A percentile compares a stretch with the other conserved stretches of the same genome.
Evolutionary conservation across 352 stramenopile species (phyloP).

Genomic region (Globisporangium echinulatum): DNA sequence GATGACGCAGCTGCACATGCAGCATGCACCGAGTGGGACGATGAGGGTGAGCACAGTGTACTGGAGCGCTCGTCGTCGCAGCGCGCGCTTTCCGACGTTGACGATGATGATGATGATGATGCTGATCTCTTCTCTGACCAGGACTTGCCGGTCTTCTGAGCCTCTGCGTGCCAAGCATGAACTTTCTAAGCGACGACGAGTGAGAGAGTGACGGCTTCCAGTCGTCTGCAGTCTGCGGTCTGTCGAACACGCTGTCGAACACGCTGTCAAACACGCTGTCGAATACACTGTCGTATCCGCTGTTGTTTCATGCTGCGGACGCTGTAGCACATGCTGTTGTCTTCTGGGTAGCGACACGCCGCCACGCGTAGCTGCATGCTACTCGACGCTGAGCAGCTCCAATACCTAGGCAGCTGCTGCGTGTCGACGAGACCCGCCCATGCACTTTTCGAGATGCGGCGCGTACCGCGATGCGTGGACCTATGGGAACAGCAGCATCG

Average conservation of each 20-base stretch:
- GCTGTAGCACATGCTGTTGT: too few relatives aligned
- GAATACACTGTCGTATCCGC: too few relatives aligned
- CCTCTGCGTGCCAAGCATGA: conserved; percentile 2
- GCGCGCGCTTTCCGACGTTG: conserved; percentile 34
- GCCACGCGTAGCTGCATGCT: not conserved
- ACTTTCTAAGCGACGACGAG: too few relatives aligned
- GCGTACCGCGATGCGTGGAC: conserved; percentile 67
- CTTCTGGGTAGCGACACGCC: not conserved
- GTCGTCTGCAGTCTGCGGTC: too few relatives aligned
- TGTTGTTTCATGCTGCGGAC: too few relatives aligned
- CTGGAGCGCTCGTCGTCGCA: conserved; percentile 16
- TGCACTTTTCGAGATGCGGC: conserved; percentile 69
- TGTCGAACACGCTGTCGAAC: too few relatives aligned
- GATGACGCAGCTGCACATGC: too few relatives aligned
- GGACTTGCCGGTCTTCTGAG: conserved; percentile 46
- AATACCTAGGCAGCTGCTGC: not conserved
- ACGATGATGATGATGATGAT: conserved; percentile 53
- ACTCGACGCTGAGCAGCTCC: conserved; percentile 1
- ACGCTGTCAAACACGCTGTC: too few relatives aligned
- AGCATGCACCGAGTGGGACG: conserved; percentile 13
- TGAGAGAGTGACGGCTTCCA: too few relatives aligned
- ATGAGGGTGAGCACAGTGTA: conserved; percentile 10
- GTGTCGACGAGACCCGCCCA: conserved; percentile 46
- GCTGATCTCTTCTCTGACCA: conserved; percentile 43
- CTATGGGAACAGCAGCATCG: not conserved